Evolutionary conservation across 805 yeast genomes (phyloP).

Genomic region (Saccharomyces eubayanus): DNA sequence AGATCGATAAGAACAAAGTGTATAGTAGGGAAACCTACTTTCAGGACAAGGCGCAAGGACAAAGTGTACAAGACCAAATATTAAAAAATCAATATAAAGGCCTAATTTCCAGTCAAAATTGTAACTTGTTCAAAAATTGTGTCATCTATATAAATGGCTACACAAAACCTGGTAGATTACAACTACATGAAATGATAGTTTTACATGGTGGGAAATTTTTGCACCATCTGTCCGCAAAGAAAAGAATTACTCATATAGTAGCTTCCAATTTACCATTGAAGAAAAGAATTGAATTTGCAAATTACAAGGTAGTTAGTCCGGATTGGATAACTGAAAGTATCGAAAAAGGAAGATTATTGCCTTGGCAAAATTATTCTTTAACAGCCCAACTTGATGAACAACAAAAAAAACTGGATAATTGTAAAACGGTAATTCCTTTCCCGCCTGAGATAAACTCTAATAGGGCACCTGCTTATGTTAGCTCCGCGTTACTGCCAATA

Average conservation of each 20-base stretch:
- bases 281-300: slow-evolving; percentile 55
- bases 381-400: slow-evolving; percentile 44
- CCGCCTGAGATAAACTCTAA: background rate
- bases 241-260: slow-evolving; percentile 74
- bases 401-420: slow-evolving; percentile 37
- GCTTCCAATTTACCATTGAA: slow-evolving; percentile 74
- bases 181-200: slow-evolving; percentile 62
- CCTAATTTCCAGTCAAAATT: slow-evolving; percentile 10
- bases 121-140: slow-evolving; percentile 53
- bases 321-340: slow-evolving; percentile 72
- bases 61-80: slow-evolving; percentile 17
- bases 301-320: slow-evolving; percentile 72
- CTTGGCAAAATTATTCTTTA: slow-evolving; percentile 66
- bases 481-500: background rate
- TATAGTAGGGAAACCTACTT: slow-evolving; percentile 19
- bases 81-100: slow-evolving; percentile 14
- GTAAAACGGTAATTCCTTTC: slow-evolving; percentile 1
- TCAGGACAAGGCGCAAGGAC: slow-evolving; percentile 19
- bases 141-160: slow-evolving; percentile 79
- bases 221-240: slow-evolving; percentile 60
- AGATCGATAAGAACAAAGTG: background rate
- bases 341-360: slow-evolving; percentile 37
- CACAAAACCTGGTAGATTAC: slow-evolving; percentile 70
- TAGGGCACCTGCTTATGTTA: background rate
- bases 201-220: slow-evolving; percentile 73